Evolutionary conservation across 2,329 filamentous ascomycete species (phyloP).

Genomic region (Zarea fungicola): DNA sequence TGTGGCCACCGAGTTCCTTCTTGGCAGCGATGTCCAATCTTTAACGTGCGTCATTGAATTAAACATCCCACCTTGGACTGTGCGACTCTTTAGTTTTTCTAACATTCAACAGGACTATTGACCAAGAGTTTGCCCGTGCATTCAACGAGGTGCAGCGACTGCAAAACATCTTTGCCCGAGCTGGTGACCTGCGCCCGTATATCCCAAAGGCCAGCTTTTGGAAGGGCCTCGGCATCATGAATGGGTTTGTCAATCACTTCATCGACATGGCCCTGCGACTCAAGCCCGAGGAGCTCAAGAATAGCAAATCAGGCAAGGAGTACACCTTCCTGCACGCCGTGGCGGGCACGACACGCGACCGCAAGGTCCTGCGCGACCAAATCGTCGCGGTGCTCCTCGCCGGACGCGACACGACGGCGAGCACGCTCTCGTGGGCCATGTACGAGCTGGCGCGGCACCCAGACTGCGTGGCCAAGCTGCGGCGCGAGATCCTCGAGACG

Average conservation of each 20-base stretch:
- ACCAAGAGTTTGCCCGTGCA: constrained; percentile 68
- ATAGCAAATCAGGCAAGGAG: constrained; percentile 63
- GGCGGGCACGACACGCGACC: constrained; percentile 70
- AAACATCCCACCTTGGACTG: background rate
- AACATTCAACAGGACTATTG: constrained; percentile 40
- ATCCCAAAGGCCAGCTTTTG: constrained; percentile 63
- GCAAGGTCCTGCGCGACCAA: constrained; percentile 73
- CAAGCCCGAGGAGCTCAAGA: constrained; percentile 72
- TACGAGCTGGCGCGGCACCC: constrained; percentile 76
- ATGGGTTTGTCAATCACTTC: constrained; percentile 71
- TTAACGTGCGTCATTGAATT: constrained; percentile 37
- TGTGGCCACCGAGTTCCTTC: constrained; percentile 78
- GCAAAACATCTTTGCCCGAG: constrained; percentile 61
- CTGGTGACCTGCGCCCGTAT: constrained; percentile 57
- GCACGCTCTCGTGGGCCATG: constrained; percentile 72
- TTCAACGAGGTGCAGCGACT: constrained; percentile 75
- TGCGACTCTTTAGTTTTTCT: background rate
- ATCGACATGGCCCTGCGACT: constrained; percentile 70
- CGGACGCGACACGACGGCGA: constrained; percentile 81
- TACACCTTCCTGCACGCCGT: constrained; percentile 88
- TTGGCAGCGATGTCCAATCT: constrained; percentile 50
- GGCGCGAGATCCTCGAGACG: constrained; percentile 62
- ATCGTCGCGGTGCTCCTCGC: constrained; percentile 77
- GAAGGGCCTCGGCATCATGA: constrained; percentile 59
- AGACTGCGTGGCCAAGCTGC: constrained; percentile 59